Conservation (phyloP, 768 basidiomycete genomes). For the Stropharia rugosoannulata region DNA sequence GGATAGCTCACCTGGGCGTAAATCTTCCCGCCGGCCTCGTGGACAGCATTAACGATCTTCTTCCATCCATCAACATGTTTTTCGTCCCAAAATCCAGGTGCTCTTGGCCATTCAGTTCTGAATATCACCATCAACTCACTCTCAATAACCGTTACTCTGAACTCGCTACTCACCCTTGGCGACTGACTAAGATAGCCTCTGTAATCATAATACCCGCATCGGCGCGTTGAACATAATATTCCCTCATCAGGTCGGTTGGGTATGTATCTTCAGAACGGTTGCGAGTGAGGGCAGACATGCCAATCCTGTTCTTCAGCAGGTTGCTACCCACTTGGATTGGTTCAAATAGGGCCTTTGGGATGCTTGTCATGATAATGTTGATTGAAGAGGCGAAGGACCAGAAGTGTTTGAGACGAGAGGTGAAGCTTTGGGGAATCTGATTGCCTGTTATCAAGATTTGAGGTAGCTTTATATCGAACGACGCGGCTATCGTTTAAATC, state of each 20-base stretch:
- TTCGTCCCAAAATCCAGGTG: slow-evolving; percentile 38
- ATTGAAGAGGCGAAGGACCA: too few species aligned
- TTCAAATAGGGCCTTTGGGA: slow-evolving; percentile 22
- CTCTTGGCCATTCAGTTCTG: slow-evolving; percentile 35
- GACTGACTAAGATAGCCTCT: slow-evolving; percentile 29
- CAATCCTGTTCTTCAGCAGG: slow-evolving; percentile 34
- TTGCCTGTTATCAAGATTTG: too few species aligned
- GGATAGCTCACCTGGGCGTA: slow-evolving; percentile 29
- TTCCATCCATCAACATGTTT: slow-evolving; percentile 37
- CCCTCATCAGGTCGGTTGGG: slow-evolving; percentile 31
- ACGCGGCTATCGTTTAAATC: too few species aligned
- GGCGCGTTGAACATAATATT: slow-evolving; percentile 36
- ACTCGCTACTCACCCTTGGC: slow-evolving; percentile 26
- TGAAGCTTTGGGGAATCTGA: too few species aligned
- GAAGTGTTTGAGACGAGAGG: too few species aligned
- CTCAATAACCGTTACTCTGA: background rate
- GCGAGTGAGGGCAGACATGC: slow-evolving; percentile 39
- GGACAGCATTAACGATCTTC: slow-evolving; percentile 36
- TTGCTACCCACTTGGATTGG: slow-evolving; percentile 35
- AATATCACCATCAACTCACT: background rate
- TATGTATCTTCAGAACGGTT: slow-evolving; percentile 35
- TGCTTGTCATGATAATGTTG: background rate
- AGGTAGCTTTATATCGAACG: too few species aligned
- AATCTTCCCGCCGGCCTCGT: slow-evolving; percentile 35
- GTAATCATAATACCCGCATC: slow-evolving; percentile 32